These are phyloP conservation scores for Sugiyamaella qingdaonensis DNA, from an alignment of 805 yeast species.

Conservation along the genomic window DNA sequence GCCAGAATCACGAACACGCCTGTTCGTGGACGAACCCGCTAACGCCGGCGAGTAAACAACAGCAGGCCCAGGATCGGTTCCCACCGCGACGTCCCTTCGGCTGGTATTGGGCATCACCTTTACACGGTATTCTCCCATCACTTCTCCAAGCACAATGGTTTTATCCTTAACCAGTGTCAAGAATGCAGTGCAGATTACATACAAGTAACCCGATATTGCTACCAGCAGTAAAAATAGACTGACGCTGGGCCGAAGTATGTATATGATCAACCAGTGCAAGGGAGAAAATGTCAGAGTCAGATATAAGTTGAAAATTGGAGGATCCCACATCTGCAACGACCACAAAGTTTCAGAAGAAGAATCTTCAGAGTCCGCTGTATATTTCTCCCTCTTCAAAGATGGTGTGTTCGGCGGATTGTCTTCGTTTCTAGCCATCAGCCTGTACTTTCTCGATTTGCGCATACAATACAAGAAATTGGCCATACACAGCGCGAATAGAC, in stretches of 20 bases:
- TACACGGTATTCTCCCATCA: conserved; percentile 56
- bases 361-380: not conserved
- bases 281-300: conserved; percentile 60
- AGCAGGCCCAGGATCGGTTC: conserved; percentile 29
- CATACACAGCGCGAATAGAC: conserved; percentile 12
- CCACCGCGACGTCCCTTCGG: conserved; percentile 55
- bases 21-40: conserved; percentile 20
- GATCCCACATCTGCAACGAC: conserved; percentile 64
- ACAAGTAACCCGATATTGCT: conserved; percentile 32
- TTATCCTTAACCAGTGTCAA: conserved; percentile 52
- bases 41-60: conserved; percentile 25
- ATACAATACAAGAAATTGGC: conserved; percentile 17
- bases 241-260: conserved; percentile 36
- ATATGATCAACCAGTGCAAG: conserved; percentile 42
- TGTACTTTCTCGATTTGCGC: conserved; percentile 17
- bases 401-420: conserved; percentile 25
- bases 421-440: conserved; percentile 21
- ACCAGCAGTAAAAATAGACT: conserved; percentile 38
- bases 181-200: conserved; percentile 42
- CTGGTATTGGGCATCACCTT: conserved; percentile 50
- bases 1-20: conserved; percentile 21
- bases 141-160: conserved; percentile 54
- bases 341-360: conserved; percentile 32
- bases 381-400: conserved; percentile 20
- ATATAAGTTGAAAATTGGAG: conserved; percentile 52